A percentile compares a stretch with the other conserved stretches of the same genome.
Evolutionary conservation across 108 stramenopile species (phyloP).

Genomic region (Cylindrotheca closterium): DNA sequence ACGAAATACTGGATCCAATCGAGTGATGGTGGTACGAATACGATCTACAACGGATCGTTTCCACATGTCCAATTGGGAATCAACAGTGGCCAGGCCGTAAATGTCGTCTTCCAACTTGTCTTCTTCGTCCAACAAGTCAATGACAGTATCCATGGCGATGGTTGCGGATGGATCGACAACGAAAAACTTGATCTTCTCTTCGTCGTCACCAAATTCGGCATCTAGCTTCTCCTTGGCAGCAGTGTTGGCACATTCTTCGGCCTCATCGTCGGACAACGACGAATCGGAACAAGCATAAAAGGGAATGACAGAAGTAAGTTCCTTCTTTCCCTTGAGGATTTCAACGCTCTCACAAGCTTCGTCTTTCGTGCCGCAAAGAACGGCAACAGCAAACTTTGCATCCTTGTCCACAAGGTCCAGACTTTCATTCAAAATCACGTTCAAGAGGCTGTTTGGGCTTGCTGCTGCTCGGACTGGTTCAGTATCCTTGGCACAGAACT

Average conservation of each 20-base stretch:
- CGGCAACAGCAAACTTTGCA: neutral
- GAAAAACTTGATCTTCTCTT: slow-evolving; percentile 1
- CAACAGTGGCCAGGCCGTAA: neutral
- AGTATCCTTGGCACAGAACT: slow-evolving; percentile 15
- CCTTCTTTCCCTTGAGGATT: slow-evolving; percentile 6
- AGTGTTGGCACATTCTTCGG: neutral
- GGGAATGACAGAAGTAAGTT: slow-evolving; percentile 23
- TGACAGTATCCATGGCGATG: slow-evolving; percentile 18
- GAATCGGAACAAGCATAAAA: slow-evolving; percentile 9
- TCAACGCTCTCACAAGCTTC: slow-evolving; percentile 9
- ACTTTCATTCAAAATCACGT: slow-evolving; percentile 6
- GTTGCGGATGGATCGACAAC: slow-evolving; percentile 25
- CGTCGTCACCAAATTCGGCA: neutral
- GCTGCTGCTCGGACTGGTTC: neutral
- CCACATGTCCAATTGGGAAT: slow-evolving; percentile 12
- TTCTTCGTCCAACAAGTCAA: slow-evolving; percentile 3
- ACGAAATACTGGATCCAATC: slow-evolving; percentile 26
- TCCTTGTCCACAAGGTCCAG: slow-evolving; percentile 1
- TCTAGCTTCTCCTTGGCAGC: neutral
- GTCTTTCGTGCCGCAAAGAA: slow-evolving; percentile 21
- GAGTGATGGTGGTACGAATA: slow-evolving; percentile 24
- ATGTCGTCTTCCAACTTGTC: neutral
- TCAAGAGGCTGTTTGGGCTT: neutral
- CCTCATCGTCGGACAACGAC: neutral
- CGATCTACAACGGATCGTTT: slow-evolving; percentile 26